Evolutionary conservation across 768 basidiomycete species (phyloP).

Genomic region (Pilatotrama ljubarskyi): DNA sequence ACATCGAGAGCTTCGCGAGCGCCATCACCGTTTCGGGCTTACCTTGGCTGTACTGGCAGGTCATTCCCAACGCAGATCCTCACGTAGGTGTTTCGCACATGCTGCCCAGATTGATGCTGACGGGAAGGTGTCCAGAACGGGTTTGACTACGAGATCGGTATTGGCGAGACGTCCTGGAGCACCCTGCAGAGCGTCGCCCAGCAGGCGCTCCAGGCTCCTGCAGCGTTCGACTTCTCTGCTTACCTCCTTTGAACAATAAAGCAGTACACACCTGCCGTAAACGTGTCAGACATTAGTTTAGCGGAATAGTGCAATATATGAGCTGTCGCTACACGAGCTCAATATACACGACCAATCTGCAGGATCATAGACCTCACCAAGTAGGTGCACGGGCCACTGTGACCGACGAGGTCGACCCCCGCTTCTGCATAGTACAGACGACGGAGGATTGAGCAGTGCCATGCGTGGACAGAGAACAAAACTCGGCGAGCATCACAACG

Average conservation of each 20-base stretch:
- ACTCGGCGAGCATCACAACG: neutral
- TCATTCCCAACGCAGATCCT: constrained; percentile 38
- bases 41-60: constrained; percentile 43
- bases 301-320: too few relatives aligned
- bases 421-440: too few relatives aligned
- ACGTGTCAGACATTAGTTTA: too few relatives aligned
- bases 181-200: constrained; percentile 22
- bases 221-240: constrained; percentile 28
- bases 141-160: constrained; percentile 28
- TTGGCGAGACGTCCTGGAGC: constrained; percentile 24
- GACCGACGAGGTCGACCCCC: too few relatives aligned
- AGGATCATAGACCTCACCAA: too few relatives aligned
- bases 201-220: constrained; percentile 16
- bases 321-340: too few relatives aligned
- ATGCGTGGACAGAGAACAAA: too few relatives aligned
- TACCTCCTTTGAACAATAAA: constrained; percentile 13
- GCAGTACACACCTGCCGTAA: neutral
- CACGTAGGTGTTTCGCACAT: constrained; percentile 27
- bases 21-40: constrained; percentile 38
- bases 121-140: neutral
- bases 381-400: too few relatives aligned
- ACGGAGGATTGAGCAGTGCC: too few relatives aligned
- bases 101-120: neutral
- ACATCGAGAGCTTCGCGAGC: constrained; percentile 36
- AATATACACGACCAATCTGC: too few relatives aligned